Evolutionary conservation across 2,329 filamentous ascomycete genomes (phyloP), one percentile per base, ranked within the genome.

Genomic region (Fusarium haematococcum): DNA sequence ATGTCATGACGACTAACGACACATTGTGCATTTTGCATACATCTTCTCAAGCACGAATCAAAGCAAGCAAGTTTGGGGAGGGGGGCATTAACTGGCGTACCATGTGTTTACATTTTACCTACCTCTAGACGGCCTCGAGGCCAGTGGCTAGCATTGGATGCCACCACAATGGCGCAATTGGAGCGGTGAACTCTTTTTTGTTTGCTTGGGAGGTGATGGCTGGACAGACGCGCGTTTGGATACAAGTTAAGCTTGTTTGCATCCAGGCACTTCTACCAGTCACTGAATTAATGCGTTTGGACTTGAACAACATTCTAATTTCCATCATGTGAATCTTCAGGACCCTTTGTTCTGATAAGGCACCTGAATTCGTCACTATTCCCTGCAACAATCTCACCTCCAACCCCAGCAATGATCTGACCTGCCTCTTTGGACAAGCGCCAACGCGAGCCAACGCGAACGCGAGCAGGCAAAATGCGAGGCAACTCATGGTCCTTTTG

Each of bases 1-100:
- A 45, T 63, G 37, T 65, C 25, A 73, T 68, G 33, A 75, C 39
- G 73, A 74, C 59, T 74, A 59, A 57, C 63, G 73, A 74, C 39
- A 27, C 27, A 71, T 39, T 57, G 41, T 56, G 20, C 25, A 20
- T 58, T 57, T 57, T 37, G 52, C 52, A 56, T 56, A 25, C 23
- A 48, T 25, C 43, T 33, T 35, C n/a, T 33, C 18, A 67, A 48
- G 58, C 32, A 66, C 64, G n/a, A n/a, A 56, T 25, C n/a, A 56
- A 56, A 35, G 52, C n/a, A 37, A 52, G 23, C 52, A 25, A 33
- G 4, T 30, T 58, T 25, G 56, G 58, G 20, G 30, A 56, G 43
- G 48, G 72, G 48, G 27, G 73, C 70, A 69, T 67, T 62, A 54
- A 11, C 41, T 56, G 71, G 72, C 62, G 72, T 73, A 67, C 14